phyloP scores from a whole-genome alignment of 108 stramenopile genomes.

The Skeletonema tropicum region DNA sequence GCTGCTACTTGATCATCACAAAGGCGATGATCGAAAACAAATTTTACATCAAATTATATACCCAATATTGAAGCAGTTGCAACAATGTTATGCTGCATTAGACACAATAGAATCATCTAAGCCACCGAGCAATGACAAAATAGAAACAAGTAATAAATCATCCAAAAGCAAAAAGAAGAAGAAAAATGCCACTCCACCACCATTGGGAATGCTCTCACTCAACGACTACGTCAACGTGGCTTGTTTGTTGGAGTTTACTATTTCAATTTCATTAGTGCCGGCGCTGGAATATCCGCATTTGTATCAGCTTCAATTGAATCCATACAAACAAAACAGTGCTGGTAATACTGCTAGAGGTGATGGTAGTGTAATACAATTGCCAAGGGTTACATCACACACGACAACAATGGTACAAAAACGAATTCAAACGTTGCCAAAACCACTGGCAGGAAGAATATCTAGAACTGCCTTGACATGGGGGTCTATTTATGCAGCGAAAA shows the following conservation, averaged over 20 bases:
- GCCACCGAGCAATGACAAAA: constrained; percentile 4
- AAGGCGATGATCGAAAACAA: constrained; percentile 38
- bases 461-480: constrained; percentile 54
- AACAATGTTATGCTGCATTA: constrained; percentile 36
- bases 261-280: constrained; percentile 69
- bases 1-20: constrained; percentile 10
- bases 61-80: constrained; percentile 36
- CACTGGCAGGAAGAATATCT: constrained; percentile 77
- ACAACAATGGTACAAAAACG: constrained; percentile 29
- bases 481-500: constrained; percentile 15
- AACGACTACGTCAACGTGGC: constrained; percentile 87
- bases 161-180: constrained; percentile 14
- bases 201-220: constrained; percentile 77
- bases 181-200: constrained; percentile 60
- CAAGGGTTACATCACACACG: constrained; percentile 14
- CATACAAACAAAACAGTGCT: background rate
- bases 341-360: background rate
- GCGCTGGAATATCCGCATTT: constrained; percentile 50
- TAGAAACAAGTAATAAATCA: background rate
- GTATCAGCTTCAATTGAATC: constrained; percentile 19
- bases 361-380: background rate
- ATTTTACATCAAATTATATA: constrained; percentile 33
- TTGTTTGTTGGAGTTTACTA: constrained; percentile 70
- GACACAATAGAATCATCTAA: constrained; percentile 18
- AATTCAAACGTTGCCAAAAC: constrained; percentile 58